Evolutionary conservation across 768 basidiomycete genomes (phyloP), one percentile per base, ranked within the genome.

Genomic region (Bullera alba): DNA sequence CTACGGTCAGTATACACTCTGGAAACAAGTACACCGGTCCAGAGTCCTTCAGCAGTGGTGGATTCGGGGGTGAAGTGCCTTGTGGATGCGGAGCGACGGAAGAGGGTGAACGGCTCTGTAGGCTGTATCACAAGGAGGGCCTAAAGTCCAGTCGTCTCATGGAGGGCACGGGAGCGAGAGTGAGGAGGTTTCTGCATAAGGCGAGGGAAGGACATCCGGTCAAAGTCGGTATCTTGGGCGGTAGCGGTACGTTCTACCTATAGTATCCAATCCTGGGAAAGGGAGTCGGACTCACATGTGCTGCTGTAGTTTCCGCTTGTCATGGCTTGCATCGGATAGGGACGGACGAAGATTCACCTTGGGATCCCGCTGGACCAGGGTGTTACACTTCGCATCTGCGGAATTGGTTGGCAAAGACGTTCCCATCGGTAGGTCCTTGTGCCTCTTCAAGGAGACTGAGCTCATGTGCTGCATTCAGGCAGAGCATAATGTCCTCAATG

Each of bases 291-390:
- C 38, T 39, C 34, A 52, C 34, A 16, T 25, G 27, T n/a, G 5
- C n/a, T 19, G 27, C 25, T 21, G 14, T 30, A 68, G 69, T 71
- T 2, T 69, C 67, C 14, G 69, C 69, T 16, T 71, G 69, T 53
- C 67, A 68, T 34, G 69, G 67, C n/a, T 47, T 67, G 4, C 69
- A 71, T 50, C 67, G 64, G 2, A 50, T 48, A n/a, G n/a, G n/a
- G n/a, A n/a, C n/a, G n/a, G n/a, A n/a, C n/a, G n/a, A n/a, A n/a
- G n/a, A 46, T 44, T 67, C 67, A 8, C 63, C 59, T 39, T 67
- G 69, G 12, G 63, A 71, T 48, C 69, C 69, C 14, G 48, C 42
- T 22, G 69, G 69, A n/a, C 69, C 69, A 7, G 69, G 67, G 4
- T 71, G 69, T 37, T 71, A 71, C 46, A 65, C 69, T 2, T 54